Percentiles rank a stretch among this genome's conserved stretches.
Evolutionary conservation across 768 basidiomycete species (phyloP).

Genomic region (Lactarius akahatsu): DNA sequence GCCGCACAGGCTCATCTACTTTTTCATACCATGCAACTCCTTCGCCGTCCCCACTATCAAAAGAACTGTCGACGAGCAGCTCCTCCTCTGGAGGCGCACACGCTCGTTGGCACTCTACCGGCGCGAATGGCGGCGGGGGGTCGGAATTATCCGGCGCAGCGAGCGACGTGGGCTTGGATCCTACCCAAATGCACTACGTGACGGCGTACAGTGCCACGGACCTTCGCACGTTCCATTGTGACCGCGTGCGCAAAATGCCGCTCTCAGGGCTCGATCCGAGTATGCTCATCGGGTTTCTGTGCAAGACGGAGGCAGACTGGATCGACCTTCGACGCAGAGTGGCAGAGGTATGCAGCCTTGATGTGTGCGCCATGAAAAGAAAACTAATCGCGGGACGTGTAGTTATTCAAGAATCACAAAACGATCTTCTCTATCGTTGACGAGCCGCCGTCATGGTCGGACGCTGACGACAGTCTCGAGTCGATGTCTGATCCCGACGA

Average conservation of each 20-base stretch:
- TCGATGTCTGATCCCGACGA: constrained; percentile 80
- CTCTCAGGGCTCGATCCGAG: constrained; percentile 89
- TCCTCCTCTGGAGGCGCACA: constrained; percentile 37
- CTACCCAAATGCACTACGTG: constrained; percentile 60
- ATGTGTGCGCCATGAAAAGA: constrained; percentile 16
- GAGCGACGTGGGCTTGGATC: constrained; percentile 36
- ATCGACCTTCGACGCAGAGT: constrained; percentile 72
- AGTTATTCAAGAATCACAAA: constrained; percentile 50
- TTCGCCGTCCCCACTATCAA: constrained; percentile 65
- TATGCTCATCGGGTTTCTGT: constrained; percentile 93
- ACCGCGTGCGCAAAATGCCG: constrained; percentile 95
- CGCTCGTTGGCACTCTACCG: constrained; percentile 37
- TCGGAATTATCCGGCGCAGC: constrained; percentile 17
- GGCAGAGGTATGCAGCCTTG: constrained; percentile 56
- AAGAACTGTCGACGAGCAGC: constrained; percentile 54
- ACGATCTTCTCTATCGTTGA: constrained; percentile 86
- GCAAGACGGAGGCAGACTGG: constrained; percentile 83
- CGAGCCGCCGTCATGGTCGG: constrained; percentile 82
- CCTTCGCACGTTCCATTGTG: constrained; percentile 91
- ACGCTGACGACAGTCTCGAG: constrained; percentile 74
- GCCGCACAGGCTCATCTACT: constrained; percentile 35
- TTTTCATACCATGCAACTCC: constrained; percentile 58
- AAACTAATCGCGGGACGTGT: not conserved
- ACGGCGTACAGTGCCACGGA: constrained; percentile 71
- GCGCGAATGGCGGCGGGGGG: constrained; percentile 38